Evolutionary conservation across 202 grass and related monocot species (phyloP).

Genomic region (Setaria italica): DNA sequence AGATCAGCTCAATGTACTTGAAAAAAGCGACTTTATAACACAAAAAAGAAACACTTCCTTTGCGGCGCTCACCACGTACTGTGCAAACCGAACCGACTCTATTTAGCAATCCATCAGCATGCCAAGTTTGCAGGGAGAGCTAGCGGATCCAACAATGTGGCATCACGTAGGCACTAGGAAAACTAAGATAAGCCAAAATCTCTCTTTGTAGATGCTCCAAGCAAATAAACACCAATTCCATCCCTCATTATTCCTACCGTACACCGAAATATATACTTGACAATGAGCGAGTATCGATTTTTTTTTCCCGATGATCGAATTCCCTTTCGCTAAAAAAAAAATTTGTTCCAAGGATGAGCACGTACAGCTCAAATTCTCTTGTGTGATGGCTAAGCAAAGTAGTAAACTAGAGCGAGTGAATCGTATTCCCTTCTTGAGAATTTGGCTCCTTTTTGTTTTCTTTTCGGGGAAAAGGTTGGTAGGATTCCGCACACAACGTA

Average conservation of each 20-base stretch:
- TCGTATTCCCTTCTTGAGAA: slow-evolving; percentile 53
- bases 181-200: slow-evolving; percentile 49
- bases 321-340: slow-evolving; percentile 45
- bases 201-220: slow-evolving; percentile 55
- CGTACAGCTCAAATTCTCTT: slow-evolving; percentile 53
- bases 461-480: slow-evolving; percentile 53
- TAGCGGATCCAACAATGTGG: slow-evolving; percentile 1
- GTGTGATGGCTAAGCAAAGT: slow-evolving; percentile 56
- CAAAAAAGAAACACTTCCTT: slow-evolving; percentile 4
- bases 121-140: not conserved
- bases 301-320: slow-evolving; percentile 45
- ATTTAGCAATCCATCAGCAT: slow-evolving; percentile 18
- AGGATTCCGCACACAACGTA: slow-evolving; percentile 53
- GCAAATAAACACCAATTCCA: slow-evolving; percentile 40
- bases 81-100: not conserved
- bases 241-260: slow-evolving; percentile 43
- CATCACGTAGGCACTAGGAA: slow-evolving; percentile 36
- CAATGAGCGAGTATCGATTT: slow-evolving; percentile 50
- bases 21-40: not conserved
- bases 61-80: slow-evolving; percentile 4
- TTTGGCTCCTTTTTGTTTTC: slow-evolving; percentile 47
- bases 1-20: not conserved
- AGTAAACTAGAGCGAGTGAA: slow-evolving; percentile 54
- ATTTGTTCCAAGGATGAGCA: slow-evolving; percentile 31
- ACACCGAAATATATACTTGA: slow-evolving; percentile 69